Percentiles rank a stretch among this genome's conserved stretches.
phyloP scores from a whole-genome alignment of 371 early-diverging fungal species.

The Apophysomyces ossiformis region DNA sequence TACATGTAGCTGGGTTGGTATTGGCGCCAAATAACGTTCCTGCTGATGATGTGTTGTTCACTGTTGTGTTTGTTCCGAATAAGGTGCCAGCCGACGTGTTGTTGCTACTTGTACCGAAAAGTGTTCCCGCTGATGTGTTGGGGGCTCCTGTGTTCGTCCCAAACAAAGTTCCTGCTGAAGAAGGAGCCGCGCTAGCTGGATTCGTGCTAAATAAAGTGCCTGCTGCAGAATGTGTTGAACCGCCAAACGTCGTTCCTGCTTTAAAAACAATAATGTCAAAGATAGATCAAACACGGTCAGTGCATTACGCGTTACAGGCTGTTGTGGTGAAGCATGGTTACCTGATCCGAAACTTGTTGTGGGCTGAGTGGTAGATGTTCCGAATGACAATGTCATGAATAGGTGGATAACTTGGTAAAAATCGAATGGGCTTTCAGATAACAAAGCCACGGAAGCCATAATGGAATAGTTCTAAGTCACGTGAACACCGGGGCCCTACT shows the following conservation, averaged over 20 bases:
- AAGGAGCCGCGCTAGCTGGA: not conserved
- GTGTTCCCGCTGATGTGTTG: conserved; percentile 13
- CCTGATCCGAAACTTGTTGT: conserved; percentile 23
- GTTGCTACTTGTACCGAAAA: conserved; percentile 13
- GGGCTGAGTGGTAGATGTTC: conserved; percentile 20
- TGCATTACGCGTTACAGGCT: not conserved
- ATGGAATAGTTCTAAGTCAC: too few relatives aligned
- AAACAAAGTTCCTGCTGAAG: conserved; percentile 20
- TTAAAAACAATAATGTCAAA: not conserved
- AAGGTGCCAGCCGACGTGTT: conserved; percentile 8
- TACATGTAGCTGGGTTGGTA: conserved; percentile 2
- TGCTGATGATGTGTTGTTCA: conserved; percentile 13
- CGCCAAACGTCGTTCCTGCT: conserved; percentile 10
- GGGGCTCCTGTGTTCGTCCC: conserved; percentile 20
- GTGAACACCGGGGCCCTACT: too few relatives aligned
- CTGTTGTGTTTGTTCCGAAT: conserved; percentile 9
- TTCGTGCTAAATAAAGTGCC: conserved; percentile 19
- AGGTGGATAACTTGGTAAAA: not conserved
- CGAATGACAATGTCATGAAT: conserved; percentile 24
- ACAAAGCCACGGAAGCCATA: too few relatives aligned
- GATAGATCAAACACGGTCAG: not conserved
- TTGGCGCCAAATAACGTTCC: conserved; percentile 20
- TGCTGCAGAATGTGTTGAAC: conserved; percentile 14
- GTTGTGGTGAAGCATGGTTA: not conserved
- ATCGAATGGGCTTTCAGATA: not conserved